Percentiles rank a stretch among this genome's conserved stretches.
These are phyloP conservation scores for Aspergillus costaricaensis DNA, from an alignment of 2,329 filamentous ascomycete genomes.

Conservation along the genomic window DNA sequence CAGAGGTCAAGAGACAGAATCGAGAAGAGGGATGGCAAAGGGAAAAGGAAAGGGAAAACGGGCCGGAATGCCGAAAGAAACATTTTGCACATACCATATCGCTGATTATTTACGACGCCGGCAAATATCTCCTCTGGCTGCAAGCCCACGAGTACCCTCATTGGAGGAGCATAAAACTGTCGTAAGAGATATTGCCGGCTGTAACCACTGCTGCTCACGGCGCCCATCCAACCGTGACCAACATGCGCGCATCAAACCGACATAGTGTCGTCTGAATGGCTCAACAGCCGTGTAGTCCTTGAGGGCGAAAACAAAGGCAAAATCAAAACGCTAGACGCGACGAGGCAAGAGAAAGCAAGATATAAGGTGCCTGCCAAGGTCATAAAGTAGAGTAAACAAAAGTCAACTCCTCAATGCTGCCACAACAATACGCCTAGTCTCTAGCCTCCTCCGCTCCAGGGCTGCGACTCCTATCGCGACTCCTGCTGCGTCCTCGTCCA, in stretches of 20 bases:
- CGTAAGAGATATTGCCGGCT: constrained; percentile 27
- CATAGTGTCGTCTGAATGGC: not conserved
- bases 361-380: constrained; percentile 1
- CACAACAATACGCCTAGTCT: constrained; percentile 26
- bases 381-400: constrained; percentile 8
- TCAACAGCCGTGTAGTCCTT: constrained; percentile 1
- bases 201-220: constrained; percentile 9
- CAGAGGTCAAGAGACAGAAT: not conserved
- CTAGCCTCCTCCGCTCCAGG: constrained; percentile 41
- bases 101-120: constrained; percentile 31
- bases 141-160: not conserved
- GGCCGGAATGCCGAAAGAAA: not conserved
- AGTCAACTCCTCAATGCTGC: not conserved
- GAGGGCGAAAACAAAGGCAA: constrained; percentile 2
- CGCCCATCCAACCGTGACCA: not conserved
- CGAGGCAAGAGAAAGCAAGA: not conserved
- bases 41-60: not conserved
- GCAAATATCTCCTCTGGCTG: constrained; percentile 22
- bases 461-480: constrained; percentile 50
- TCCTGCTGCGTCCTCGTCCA: constrained; percentile 44
- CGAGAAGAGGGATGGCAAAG: too few relatives aligned
- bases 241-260: not conserved
- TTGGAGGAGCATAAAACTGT: constrained; percentile 6
- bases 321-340: not conserved
- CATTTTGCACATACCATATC: constrained; percentile 27